phyloP scores from a whole-genome alignment of 2,329 filamentous ascomycete species.

The Arthrobotrys pseudoclavata region DNA sequence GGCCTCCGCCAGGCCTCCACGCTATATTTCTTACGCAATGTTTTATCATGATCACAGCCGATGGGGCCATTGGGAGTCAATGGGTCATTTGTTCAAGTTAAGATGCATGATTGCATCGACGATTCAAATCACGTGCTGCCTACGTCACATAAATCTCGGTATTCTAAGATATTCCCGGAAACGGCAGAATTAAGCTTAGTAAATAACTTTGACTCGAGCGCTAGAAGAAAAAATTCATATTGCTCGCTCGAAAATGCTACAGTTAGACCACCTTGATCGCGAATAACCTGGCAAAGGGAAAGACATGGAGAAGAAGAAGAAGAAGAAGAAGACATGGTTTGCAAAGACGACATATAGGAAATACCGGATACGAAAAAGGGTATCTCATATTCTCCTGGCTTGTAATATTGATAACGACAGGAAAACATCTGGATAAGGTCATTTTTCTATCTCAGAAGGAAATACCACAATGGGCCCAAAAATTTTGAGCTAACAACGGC shows the following conservation, averaged over 20 bases:
- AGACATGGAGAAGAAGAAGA: neutral
- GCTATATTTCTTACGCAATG: neutral
- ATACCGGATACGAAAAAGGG: neutral
- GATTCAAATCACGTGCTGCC: neutral
- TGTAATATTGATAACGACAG: neutral
- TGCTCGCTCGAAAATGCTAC: conserved; percentile 17
- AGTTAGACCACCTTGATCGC: conserved; percentile 14
- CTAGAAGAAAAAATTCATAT: conserved; percentile 8
- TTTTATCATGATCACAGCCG: neutral
- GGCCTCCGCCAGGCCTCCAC: neutral
- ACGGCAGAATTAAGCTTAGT: neutral
- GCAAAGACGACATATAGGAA: neutral
- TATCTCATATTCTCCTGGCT: neutral
- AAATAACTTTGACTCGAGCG: conserved; percentile 11
- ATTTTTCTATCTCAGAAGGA: neutral
- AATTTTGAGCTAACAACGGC: neutral
- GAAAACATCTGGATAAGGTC: neutral
- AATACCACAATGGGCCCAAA: neutral
- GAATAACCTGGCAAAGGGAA: neutral
- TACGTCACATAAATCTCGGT: conserved; percentile 4
- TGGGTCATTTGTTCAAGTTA: neutral
- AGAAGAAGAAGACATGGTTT: neutral
- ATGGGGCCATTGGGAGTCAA: neutral
- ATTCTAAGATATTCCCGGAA: conserved; percentile 1
- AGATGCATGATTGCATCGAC: neutral